phyloP scores from a whole-genome alignment of 352 stramenopile species.

The Pythium monospermum region DNA sequence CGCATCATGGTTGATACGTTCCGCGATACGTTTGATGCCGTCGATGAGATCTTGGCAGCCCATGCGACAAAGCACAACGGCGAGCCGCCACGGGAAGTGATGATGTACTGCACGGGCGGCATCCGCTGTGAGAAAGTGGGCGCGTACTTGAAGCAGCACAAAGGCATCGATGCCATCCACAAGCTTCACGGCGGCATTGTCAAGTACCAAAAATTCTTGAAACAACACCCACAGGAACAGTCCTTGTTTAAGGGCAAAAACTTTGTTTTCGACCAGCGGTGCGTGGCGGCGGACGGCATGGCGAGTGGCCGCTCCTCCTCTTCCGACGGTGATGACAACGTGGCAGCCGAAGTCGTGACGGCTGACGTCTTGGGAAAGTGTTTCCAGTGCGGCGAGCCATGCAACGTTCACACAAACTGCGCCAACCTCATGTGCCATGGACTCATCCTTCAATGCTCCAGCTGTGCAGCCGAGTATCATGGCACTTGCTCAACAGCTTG shows the following conservation, averaged over 20 bases:
- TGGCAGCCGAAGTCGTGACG: slow-evolving; percentile 43
- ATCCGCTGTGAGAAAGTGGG: slow-evolving; percentile 65
- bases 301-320: no score
- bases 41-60: slow-evolving; percentile 46
- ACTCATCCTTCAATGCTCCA: slow-evolving; percentile 46
- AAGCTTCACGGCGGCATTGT: slow-evolving; percentile 59
- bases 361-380: slow-evolving; percentile 55
- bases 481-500: slow-evolving; percentile 37
- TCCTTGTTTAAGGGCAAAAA: slow-evolving; percentile 53
- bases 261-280: slow-evolving; percentile 79
- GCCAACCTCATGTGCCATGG: slow-evolving; percentile 57
- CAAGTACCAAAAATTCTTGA: slow-evolving; percentile 52
- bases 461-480: slow-evolving; percentile 28
- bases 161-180: slow-evolving; percentile 45
- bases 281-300: slow-evolving; percentile 26
- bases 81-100: slow-evolving; percentile 35
- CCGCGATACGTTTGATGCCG: slow-evolving; percentile 44
- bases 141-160: slow-evolving; percentile 58
- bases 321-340: slow-evolving; percentile 25
- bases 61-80: slow-evolving; percentile 24
- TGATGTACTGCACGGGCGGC: slow-evolving; percentile 65
- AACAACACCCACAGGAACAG: slow-evolving; percentile 25
- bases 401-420: slow-evolving; percentile 47
- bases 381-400: slow-evolving; percentile 54
- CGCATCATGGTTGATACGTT: slow-evolving; percentile 65